Base-by-base conservation (phyloP, 306 rosid genomes). In the Cicer bijugum region DNA sequence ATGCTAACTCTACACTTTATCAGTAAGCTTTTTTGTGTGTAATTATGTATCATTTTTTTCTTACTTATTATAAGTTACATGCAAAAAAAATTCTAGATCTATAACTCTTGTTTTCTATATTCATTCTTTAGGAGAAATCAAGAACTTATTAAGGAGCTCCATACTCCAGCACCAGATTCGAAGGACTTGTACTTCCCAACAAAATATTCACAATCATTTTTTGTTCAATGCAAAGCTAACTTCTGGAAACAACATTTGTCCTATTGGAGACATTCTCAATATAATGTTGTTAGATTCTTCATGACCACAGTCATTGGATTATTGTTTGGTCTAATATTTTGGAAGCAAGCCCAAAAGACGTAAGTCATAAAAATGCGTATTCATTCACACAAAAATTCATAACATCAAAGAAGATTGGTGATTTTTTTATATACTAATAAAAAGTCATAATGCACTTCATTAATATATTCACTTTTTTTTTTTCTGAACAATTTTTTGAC, bases 261-360 rank as follows among this genome's bases (percentile, higher is more conserved):
- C 4, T 89, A 89, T 75, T 89, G 96, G 96, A 84, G 92, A 69
- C 70, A 86, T 64, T 79, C 96, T 15, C 64, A 60, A 23, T 87
- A 80, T 71, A 89, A 86, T 61, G 90, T 83, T 1, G 75, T 84
- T 51, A 48, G 96, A 19, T 72, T 84, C 42, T 79, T 86, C 84
- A 42, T 81, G 78, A 89, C 96, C 12, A 8, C 56, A 8, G 23
- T 44, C 61, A 79, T 86, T 9, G 90, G 89, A 52, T 0, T 80
- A 12, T 3, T 84, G 16, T 90, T 86, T 55, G 96, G 96, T 68
- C 69, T 88, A 19, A 86, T 90, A 68, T 90, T 86, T 44, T 86
- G 85, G 89, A 12, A 77, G 15, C 84, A 87, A 64, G 96, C 86
- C 75, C 67, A 69, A 8, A 10, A 81, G 10, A 38, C 57, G 96